Percentiles rank a stretch among this genome's conserved stretches.
Conservation (phyloP, 345 rosid species). For the Sisymbrium altissimum region DNA sequence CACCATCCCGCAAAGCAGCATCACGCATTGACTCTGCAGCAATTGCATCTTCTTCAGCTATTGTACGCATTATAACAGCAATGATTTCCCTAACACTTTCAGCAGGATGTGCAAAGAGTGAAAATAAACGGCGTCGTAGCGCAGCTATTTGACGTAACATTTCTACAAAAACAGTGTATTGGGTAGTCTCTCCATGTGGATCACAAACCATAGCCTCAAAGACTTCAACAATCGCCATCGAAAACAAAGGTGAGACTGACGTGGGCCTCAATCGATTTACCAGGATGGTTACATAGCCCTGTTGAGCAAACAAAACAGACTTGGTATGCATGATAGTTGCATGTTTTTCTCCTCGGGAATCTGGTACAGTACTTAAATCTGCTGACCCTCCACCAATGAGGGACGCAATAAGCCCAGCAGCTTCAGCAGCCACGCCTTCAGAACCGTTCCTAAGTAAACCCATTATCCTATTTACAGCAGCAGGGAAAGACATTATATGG, state of each 20-base stretch:
- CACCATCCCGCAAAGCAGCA: constrained; percentile 99
- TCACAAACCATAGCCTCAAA: constrained; percentile 99
- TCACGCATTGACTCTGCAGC: constrained; percentile 99
- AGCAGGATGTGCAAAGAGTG: constrained; percentile 98
- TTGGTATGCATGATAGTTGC: constrained; percentile 97
- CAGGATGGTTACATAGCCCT: constrained; percentile 67
- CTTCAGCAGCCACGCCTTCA: constrained; percentile 94
- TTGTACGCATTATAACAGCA: constrained; percentile 97
- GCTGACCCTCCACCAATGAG: constrained; percentile 89
- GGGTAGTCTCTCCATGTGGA: constrained; percentile 98
- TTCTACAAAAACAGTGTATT: constrained; percentile 91
- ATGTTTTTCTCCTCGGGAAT: constrained; percentile 88
- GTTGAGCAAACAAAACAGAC: constrained; percentile 82
- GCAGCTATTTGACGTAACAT: constrained; percentile 96
- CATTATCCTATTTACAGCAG: constrained; percentile 99
- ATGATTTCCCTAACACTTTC: constrained; percentile 97
- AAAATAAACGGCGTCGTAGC: constrained; percentile 86
- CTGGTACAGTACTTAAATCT: constrained; percentile 51
- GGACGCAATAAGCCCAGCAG: constrained; percentile 77
- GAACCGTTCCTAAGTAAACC: constrained; percentile 98
- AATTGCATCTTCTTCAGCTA: constrained; percentile 99
- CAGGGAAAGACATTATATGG: constrained; percentile 97
- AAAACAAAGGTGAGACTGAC: constrained; percentile 91
- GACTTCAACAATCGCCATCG: constrained; percentile 97
- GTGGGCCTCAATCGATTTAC: constrained; percentile 89